Evolutionary conservation across 208 protist genomes (phyloP).

Genomic region (Trypanosoma brucei): DNA sequence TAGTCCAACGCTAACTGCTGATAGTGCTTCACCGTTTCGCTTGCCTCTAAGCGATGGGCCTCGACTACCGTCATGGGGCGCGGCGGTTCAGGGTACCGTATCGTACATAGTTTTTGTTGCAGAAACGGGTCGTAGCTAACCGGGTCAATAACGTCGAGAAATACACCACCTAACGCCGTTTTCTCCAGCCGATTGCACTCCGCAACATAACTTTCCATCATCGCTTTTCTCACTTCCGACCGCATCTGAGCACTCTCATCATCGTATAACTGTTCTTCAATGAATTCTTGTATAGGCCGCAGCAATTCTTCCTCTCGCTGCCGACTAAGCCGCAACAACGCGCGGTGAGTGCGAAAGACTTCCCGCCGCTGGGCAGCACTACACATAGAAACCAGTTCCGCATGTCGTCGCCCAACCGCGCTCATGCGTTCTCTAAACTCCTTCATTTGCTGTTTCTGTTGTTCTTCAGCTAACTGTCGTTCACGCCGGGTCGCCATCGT

Average conservation of each 20-base stretch:
- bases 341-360: conserved; percentile 6
- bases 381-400: conserved; percentile 13
- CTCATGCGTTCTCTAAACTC: conserved; percentile 11
- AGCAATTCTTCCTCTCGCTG: conserved; percentile 24
- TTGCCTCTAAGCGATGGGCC: conserved; percentile 14
- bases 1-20: conserved; percentile 24
- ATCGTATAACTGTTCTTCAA: conserved; percentile 17
- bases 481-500: conserved; percentile 7
- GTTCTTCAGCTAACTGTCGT: neutral
- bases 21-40: conserved; percentile 17
- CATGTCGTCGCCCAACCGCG: conserved; percentile 13
- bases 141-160: conserved; percentile 19
- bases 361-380: conserved; percentile 1
- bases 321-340: conserved; percentile 12
- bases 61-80: conserved; percentile 7
- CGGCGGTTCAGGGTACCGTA: conserved; percentile 11
- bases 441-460: conserved; percentile 10
- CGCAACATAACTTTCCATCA: conserved; percentile 13
- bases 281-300: conserved; percentile 21
- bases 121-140: conserved; percentile 21
- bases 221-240: neutral
- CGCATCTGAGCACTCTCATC: neutral
- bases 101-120: conserved; percentile 3
- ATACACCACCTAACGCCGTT: conserved; percentile 15
- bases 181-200: conserved; percentile 14